These are phyloP conservation scores for Aspergillus sclerotioniger DNA, from an alignment of 495 filamentous ascomycete species.

Conservation along the genomic window DNA sequence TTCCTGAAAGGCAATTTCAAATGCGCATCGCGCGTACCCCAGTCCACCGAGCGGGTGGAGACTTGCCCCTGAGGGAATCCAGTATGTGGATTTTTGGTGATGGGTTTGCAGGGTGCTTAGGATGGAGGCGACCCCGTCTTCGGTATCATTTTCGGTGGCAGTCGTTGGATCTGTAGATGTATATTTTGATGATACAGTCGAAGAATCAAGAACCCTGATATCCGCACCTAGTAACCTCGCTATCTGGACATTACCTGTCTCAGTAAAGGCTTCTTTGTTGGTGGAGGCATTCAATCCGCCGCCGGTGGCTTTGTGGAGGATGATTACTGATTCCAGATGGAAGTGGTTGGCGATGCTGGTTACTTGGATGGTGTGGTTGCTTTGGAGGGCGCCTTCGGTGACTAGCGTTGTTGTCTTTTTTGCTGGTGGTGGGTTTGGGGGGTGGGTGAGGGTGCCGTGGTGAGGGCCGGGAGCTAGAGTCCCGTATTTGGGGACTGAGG, in stretches of 20 bases:
- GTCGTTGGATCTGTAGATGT: not conserved
- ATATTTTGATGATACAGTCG: not conserved
- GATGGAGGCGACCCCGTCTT: not conserved
- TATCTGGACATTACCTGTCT: conserved; percentile 33
- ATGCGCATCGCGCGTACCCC: conserved; percentile 38
- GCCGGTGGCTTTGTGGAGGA: conserved; percentile 32
- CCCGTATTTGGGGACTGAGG: not conserved
- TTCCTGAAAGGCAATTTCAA: conserved; percentile 41
- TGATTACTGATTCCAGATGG: conserved; percentile 25
- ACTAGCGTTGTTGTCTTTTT: conserved; percentile 31
- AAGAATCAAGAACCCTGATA: conserved; percentile 33
- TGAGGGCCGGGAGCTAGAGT: conserved; percentile 4
- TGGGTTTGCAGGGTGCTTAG: not conserved
- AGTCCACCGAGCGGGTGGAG: conserved; percentile 38
- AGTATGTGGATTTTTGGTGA: conserved; percentile 27
- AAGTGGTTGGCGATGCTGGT: conserved; percentile 31
- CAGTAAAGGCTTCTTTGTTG: conserved; percentile 21
- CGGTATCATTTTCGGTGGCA: conserved; percentile 4
- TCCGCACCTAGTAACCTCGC: conserved; percentile 37
- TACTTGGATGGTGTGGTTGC: conserved; percentile 44
- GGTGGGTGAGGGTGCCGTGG: not conserved
- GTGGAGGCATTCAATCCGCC: conserved; percentile 21
- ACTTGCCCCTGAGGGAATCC: conserved; percentile 43
- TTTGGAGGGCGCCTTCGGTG: conserved; percentile 43
- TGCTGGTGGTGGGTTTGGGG: not conserved